Base-by-base conservation (phyloP, 2,329 filamentous ascomycete genomes). In the Colletotrichum salicis region DNA sequence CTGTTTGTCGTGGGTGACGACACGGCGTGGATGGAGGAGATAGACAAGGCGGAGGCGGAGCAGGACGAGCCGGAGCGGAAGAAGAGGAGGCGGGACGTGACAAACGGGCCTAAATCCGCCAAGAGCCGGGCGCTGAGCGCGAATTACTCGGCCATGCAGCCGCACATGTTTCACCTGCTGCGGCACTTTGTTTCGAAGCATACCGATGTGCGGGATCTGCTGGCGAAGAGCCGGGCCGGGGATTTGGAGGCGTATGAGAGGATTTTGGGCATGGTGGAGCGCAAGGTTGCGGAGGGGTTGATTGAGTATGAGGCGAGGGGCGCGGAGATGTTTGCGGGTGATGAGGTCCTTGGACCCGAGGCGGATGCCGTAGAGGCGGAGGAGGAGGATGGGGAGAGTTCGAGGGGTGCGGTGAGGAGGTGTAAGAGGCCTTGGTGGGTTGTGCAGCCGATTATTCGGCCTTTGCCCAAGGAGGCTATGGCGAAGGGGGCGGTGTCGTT, bases 161-260 rank as follows among this genome's bases (percentile, higher is more conserved):
- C 94, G 0, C 96, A 99, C 81, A 89, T 98, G 55, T 99, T 99
- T 86, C 93, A 97, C 80, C 88, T 99, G 31, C 88, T 98, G 27
- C 90, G 96, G 19, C 91, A 96, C 37, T 88, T 98, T 29, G 91
- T 99, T 41, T 86, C 91, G 2, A 88, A 87, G 73, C 93, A 98
- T 81, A 95, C 94, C 29, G 88, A 96, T 75, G 91, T 98, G 37
- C 90, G 96, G 37, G 94, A 98, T 79, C 89, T 92, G n/a, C 87
- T 99, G 2, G 95, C 94, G 0, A 86, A 86, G 72, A 89, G 87
- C 19, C 84, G 88, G 24, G 86, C 89, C 13, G 93, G 93, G 45
- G 93, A 97, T 76, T 90, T 98, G 66, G 84, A 87, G 1, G 90
- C 89, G 0, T 95, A 93, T 78, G 96, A 98, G 80, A 86, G 89